Conservation (phyloP, 257 asterid genomes). For the Lantana camara region DNA sequence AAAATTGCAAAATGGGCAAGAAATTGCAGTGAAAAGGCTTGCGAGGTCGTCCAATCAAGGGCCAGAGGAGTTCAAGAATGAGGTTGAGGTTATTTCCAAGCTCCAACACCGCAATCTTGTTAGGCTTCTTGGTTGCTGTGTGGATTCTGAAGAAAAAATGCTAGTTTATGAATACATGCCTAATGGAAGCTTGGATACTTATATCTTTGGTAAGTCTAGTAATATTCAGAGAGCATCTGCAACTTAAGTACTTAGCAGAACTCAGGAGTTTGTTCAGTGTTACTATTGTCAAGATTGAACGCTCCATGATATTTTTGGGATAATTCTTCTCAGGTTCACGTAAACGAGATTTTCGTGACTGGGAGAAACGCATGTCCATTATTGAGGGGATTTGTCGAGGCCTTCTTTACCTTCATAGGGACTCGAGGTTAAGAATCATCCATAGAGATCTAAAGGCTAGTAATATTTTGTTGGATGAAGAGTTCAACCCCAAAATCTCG, state of each 20-base stretch:
- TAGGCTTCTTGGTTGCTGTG: constrained; percentile 54
- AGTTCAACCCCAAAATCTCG: constrained; percentile 56
- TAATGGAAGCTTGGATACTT: constrained; percentile 54
- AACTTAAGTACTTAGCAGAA: neutral
- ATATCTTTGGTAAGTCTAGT: constrained; percentile 46
- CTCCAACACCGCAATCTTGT: constrained; percentile 56
- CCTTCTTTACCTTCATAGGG: too few relatives aligned
- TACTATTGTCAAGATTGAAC: neutral
- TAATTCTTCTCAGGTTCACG: constrained; percentile 35
- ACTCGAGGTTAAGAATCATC: too few relatives aligned
- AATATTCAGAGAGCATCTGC: too few relatives aligned
- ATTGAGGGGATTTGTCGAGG: too few relatives aligned
- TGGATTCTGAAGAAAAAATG: constrained; percentile 54
- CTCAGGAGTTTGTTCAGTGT: neutral
- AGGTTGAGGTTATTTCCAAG: constrained; percentile 46
- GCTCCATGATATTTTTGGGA: neutral
- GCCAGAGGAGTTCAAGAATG: constrained; percentile 48
- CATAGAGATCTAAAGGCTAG: too few relatives aligned
- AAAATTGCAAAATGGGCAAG: constrained; percentile 42
- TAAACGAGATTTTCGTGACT: constrained; percentile 37
- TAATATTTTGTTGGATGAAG: too few relatives aligned
- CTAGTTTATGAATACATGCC: constrained; percentile 63
- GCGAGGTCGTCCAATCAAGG: constrained; percentile 57
- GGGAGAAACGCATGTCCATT: too few relatives aligned
- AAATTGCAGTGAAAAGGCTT: constrained; percentile 54